These are phyloP conservation scores for Apiospora aurea DNA, from an alignment of 2,329 filamentous ascomycete genomes.

Conservation along the genomic window DNA sequence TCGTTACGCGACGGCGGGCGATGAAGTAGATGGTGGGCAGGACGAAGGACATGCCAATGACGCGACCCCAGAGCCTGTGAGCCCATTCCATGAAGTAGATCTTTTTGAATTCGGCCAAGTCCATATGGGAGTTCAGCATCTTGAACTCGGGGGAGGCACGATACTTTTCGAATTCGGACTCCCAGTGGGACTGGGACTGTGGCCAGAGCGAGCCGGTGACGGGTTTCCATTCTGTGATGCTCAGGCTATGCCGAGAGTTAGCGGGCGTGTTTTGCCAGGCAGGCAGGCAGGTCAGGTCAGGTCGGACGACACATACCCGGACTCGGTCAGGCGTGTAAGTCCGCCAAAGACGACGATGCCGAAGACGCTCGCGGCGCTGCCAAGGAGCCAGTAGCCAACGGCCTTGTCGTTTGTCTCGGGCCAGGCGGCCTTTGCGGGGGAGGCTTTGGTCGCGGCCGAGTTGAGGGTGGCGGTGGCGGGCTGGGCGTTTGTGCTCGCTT, in stretches of 20 bases:
- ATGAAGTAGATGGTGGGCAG: conserved; percentile 90
- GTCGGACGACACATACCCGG: conserved; percentile 71
- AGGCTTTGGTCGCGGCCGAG: conserved; percentile 16
- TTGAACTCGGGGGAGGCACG: conserved; percentile 91
- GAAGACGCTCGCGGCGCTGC: conserved; percentile 91
- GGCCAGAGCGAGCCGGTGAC: conserved; percentile 93
- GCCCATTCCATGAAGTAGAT: conserved; percentile 99
- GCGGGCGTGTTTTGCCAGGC: neutral
- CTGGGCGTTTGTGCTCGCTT: conserved; percentile 44
- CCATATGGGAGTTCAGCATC: conserved; percentile 92
- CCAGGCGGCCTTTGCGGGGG: conserved; percentile 41
- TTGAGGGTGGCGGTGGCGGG: conserved; percentile 31
- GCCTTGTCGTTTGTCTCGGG: conserved; percentile 73
- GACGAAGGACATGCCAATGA: conserved; percentile 90
- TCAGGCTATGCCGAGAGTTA: conserved; percentile 56
- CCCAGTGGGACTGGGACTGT: conserved; percentile 80
- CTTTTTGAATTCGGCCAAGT: conserved; percentile 91
- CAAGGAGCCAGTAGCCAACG: conserved; percentile 92
- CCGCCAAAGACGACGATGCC: conserved; percentile 97
- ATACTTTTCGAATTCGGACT: conserved; percentile 93
- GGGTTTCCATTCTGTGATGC: conserved; percentile 98
- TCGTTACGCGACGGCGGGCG: conserved; percentile 77
- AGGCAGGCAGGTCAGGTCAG: neutral
- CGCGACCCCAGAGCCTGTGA: conserved; percentile 91
- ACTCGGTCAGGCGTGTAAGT: conserved; percentile 92